Evolutionary conservation across 371 early-diverging fungal genomes (phyloP), one percentile per base, ranked within the genome.

Genomic region (Apophysomyces elegans): DNA sequence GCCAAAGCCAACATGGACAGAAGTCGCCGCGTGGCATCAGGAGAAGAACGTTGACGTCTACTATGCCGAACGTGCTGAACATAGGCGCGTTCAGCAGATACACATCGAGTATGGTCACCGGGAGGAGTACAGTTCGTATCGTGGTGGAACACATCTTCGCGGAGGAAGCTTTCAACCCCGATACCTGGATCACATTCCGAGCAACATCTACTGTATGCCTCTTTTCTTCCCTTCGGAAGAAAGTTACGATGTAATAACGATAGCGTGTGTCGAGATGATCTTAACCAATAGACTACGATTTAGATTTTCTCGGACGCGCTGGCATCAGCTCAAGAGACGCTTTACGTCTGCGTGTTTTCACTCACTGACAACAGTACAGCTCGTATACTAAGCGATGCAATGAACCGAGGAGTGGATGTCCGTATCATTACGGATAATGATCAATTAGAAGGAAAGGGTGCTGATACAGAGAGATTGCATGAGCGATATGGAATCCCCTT

Each of bases 381-480:
- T 35, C 71, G 73, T 44, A 83, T 81, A 7, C 67, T 86, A 43
- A 61, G 64, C 38, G 72, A 83, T 68, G 86, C 87, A 6, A 72
- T 80, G 18, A 62, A 80, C 4, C 84, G 85, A n/a, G 87, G 87
- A 13, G 81, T 87, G 6, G 78, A 80, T 61, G 83, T 87, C 64
- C 76, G 77, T 35, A 75, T 87, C 44, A 81, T 89, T 65, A 79
- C 83, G 7, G 90, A 89, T 66, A 86, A 89, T 70, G 89, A 86
- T 37, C 89, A 89, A 73, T 71, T 83, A 69, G 69, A 76, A 54
- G 63, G 61, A 38, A 78, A 76, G 67, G 73, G 90, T 73, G 78
- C 80, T 37, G 90, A 89, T 68, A 78, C 84, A 12, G 43, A 67
- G 62, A 69, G 80, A 11, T 62, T 89, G 14, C 56, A 72, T 13